Evolutionary conservation across 2,329 filamentous ascomycete species (phyloP), one percentile per base, ranked within the genome.

Genomic region (Botrytis hyacinthi): DNA sequence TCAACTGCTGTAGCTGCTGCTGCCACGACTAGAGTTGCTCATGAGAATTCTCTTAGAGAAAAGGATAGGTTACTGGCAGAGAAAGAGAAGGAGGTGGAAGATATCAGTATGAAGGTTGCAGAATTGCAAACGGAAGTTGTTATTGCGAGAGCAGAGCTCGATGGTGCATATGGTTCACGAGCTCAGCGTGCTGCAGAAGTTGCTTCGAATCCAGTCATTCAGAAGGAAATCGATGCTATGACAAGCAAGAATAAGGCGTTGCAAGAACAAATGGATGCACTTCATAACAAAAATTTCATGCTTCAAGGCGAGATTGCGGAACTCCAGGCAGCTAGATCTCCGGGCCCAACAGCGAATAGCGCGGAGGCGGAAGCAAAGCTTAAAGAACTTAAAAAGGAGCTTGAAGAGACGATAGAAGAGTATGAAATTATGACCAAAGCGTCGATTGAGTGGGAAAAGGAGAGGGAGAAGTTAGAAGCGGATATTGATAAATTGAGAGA

Each of bases 91-190:
- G 86, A 88, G 76, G 81, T 87, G 78, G 81, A 84, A n/a, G 82
- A 83, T 10, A 83, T 92, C 54, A 90, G 92, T 79, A 85, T 87
- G 72, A 88, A 92, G 78, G 85, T 92, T 69, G 89, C 91, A 5
- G 86, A 88, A 70, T 84, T 91, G 9, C 90, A 90, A 51, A 93
- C 91, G 3, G 91, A 98, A 84, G 87, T 98, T 60, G 97, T 95
- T n/a, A 91, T 98, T 77, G 94, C 93, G 40, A 89, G 90, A 80
- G 93, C 95, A 71, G 95, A 98, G 82, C 92, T 98, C 40, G 96
- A 97, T 78, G 94, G 94, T 75, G 97, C 97, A 80, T 98, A 98
- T 80, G 96, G 96, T 59, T 88, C 87, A n/a, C 86, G 91, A 70
- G 87, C 89, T 16, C 86, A 93, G 80, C 88, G 91, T 46, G 90